A percentile compares a stretch with the other conserved stretches of the same genome.
Conservation (phyloP, 176 grass and related monocot species). For the Elaeis guineensis region DNA sequence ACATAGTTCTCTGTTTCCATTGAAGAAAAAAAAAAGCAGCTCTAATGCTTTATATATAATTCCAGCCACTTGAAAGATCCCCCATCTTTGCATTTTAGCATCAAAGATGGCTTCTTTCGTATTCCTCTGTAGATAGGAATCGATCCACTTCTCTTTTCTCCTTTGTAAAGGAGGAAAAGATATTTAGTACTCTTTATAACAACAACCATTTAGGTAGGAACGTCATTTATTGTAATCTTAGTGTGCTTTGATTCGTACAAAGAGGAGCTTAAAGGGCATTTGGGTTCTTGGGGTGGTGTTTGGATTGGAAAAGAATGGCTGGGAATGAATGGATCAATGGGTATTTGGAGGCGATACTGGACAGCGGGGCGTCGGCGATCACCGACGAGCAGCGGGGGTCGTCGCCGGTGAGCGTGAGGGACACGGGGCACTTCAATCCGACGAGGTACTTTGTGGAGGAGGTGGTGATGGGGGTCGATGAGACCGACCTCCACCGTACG, state of each 20-base stretch:
- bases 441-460: conserved; percentile 98
- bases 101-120: too few species aligned
- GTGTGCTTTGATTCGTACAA: too few species aligned
- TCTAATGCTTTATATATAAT: too few species aligned
- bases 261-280: not conserved
- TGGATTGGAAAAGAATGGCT: conserved; percentile 19
- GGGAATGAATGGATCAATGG: conserved; percentile 99
- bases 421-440: conserved; percentile 64
- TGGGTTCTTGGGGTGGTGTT: not conserved
- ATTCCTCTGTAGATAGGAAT: not conserved
- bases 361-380: conserved; percentile 36
- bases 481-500: conserved; percentile 89
- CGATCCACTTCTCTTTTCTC: not conserved
- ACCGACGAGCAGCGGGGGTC: conserved; percentile 18
- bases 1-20: too few species aligned
- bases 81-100: too few species aligned
- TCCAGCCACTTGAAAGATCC: too few species aligned
- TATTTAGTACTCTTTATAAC: not conserved
- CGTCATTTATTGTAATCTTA: too few species aligned
- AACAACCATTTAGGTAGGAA: too few species aligned
- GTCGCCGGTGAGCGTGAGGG: conserved; percentile 17
- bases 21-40: too few species aligned
- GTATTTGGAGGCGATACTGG: conserved; percentile 91
- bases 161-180: not conserved
- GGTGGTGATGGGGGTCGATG: conserved; percentile 92